Evolutionary conservation across 1,284 basidiomycete species (phyloP).

Genomic region (Gomphus sp.): DNA sequence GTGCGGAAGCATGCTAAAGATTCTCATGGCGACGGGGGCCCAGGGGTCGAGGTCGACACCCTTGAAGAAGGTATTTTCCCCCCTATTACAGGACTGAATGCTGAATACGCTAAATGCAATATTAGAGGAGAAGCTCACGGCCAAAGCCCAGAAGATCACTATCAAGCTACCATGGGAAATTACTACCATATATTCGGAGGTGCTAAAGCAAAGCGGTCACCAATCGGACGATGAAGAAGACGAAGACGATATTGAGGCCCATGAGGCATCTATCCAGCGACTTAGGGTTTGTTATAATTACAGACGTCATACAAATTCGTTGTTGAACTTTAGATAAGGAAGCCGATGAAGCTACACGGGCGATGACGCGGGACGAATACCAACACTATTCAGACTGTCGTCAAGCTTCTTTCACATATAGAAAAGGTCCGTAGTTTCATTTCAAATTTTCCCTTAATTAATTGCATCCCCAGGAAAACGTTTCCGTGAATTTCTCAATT

Average conservation of each 20-base stretch:
- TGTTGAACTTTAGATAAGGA: conserved; percentile 38
- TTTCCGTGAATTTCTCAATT: conserved; percentile 92
- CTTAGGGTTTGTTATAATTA: conserved; percentile 47
- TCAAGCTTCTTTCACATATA: conserved; percentile 94
- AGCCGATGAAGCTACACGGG: conserved; percentile 89
- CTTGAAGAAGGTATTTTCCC: conserved; percentile 54
- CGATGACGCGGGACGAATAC: conserved; percentile 97
- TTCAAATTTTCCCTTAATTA: not conserved
- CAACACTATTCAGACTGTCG: conserved; percentile 96
- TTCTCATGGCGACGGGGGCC: conserved; percentile 67
- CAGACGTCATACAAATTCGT: not conserved
- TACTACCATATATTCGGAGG: conserved; percentile 83
- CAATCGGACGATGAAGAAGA: conserved; percentile 91
- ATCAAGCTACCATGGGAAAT: conserved; percentile 98
- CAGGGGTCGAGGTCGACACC: conserved; percentile 70
- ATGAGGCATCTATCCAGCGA: conserved; percentile 86
- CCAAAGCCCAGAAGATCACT: conserved; percentile 87
- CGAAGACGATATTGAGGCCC: conserved; percentile 93
- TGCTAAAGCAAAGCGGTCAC: conserved; percentile 58
- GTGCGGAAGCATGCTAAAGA: conserved; percentile 95
- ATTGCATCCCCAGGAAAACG: conserved; percentile 61
- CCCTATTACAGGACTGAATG: not conserved
- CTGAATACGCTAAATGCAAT: not conserved
- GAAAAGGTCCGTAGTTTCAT: conserved; percentile 62
- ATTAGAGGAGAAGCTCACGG: conserved; percentile 60